A percentile compares a stretch with the other conserved stretches of the same genome.
These are phyloP conservation scores for Haberlea rhodopensis DNA, from an alignment of 257 asterid genomes.

Conservation along the genomic window DNA sequence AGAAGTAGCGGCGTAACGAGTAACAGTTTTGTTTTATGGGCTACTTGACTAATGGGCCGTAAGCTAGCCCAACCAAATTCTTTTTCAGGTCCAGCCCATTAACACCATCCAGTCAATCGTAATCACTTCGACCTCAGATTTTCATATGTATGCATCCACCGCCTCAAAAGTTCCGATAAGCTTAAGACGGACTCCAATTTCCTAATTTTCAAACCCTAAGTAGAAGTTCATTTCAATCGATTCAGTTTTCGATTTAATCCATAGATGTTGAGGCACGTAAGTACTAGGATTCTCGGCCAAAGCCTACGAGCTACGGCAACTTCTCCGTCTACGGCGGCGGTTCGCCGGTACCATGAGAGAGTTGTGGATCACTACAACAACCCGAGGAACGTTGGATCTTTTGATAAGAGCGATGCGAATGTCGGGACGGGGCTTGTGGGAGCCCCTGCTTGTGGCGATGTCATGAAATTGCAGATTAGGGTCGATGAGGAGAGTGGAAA, in stretches of 20 bases:
- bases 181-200: background rate
- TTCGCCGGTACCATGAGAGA: conserved; percentile 74
- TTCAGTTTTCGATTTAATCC: conserved; percentile 5
- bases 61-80: too few species aligned
- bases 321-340: conserved; percentile 31
- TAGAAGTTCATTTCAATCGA: conserved; percentile 9
- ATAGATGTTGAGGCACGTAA: conserved; percentile 55
- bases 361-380: conserved; percentile 94
- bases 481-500: conserved; percentile 78
- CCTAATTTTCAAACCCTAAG: background rate
- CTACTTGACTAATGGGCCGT: too few species aligned
- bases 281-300: conserved; percentile 38
- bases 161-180: too few species aligned
- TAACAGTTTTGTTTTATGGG: too few species aligned
- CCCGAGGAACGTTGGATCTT: conserved; percentile 91
- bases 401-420: conserved; percentile 69
- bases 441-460: conserved; percentile 98
- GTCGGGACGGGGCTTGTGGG: conserved; percentile 97
- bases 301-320: conserved; percentile 31
- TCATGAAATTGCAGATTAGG: conserved; percentile 85
- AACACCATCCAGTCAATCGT: too few species aligned
- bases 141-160: too few species aligned
- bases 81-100: too few species aligned
- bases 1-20: too few species aligned
- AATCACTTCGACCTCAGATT: too few species aligned